Evolutionary conservation across 352 stramenopile species (phyloP).

Genomic region (Pythium chondricola): DNA sequence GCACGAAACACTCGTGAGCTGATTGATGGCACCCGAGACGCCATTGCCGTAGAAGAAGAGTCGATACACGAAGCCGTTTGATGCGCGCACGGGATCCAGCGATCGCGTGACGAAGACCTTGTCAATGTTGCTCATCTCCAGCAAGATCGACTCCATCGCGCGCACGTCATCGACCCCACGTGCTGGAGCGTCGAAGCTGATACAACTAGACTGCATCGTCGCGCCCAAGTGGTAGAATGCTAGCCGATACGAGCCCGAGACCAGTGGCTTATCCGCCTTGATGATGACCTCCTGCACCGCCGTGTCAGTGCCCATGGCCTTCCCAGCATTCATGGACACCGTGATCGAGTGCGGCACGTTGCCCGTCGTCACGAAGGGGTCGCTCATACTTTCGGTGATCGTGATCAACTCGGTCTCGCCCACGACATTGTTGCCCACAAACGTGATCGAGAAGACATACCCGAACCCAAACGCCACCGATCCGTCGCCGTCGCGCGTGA

Average conservation of each 20-base stretch:
- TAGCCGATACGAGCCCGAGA: constrained; percentile 51
- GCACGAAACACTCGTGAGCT: constrained; percentile 25
- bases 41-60: constrained; percentile 80
- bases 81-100: constrained; percentile 21
- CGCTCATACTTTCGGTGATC: constrained; percentile 17
- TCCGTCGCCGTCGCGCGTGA: constrained; percentile 68
- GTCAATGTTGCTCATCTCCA: constrained; percentile 65
- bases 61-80: constrained; percentile 59
- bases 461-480: constrained; percentile 49
- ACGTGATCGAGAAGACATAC: constrained; percentile 70
- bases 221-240: constrained; percentile 37
- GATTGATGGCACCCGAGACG: constrained; percentile 28
- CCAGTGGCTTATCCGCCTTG: constrained; percentile 36
- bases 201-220: constrained; percentile 32
- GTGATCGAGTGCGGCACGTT: constrained; percentile 24
- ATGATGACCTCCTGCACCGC: constrained; percentile 65
- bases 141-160: constrained; percentile 48
- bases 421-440: constrained; percentile 63
- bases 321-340: constrained; percentile 27
- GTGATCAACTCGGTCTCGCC: constrained; percentile 45
- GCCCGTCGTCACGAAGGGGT: constrained; percentile 35
- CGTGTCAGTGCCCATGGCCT: constrained; percentile 73
- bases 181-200: constrained; percentile 53
- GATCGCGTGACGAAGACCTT: constrained; percentile 61
- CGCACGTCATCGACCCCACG: constrained; percentile 23